Conservation (phyloP, 1,139 yeast genomes). For the Saccharomyces hybrid region DNA sequence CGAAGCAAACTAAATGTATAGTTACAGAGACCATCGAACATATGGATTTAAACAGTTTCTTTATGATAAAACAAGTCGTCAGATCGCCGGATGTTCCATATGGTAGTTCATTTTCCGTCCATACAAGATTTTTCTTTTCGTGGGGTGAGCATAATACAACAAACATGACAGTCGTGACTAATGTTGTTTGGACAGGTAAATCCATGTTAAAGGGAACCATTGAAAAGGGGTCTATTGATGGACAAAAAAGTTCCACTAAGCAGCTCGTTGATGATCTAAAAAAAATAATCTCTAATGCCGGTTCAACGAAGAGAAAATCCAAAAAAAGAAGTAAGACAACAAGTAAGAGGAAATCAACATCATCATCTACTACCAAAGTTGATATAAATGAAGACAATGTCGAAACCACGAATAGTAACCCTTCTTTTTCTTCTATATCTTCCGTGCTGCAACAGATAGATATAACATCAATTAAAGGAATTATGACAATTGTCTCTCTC, state of each 20-base stretch:
- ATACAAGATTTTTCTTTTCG: constrained; percentile 56
- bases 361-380: constrained; percentile 20
- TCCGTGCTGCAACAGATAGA: constrained; percentile 13
- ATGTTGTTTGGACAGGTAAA: constrained; percentile 85
- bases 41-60: constrained; percentile 50
- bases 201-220: constrained; percentile 88
- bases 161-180: constrained; percentile 52
- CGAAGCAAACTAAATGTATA: constrained; percentile 83
- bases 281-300: constrained; percentile 35
- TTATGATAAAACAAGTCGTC: constrained; percentile 59
- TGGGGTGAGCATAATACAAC: constrained; percentile 78
- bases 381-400: constrained; percentile 12
- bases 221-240: constrained; percentile 90
- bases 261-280: constrained; percentile 51
- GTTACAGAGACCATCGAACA: constrained; percentile 65
- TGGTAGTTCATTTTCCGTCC: constrained; percentile 72
- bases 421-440: not conserved
- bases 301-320: constrained; percentile 28
- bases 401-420: constrained; percentile 2
- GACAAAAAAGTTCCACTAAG: constrained; percentile 69
- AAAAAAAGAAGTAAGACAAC: constrained; percentile 26
- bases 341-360: constrained; percentile 24
- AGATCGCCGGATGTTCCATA: constrained; percentile 93
- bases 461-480: constrained; percentile 21
- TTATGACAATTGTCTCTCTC: constrained; percentile 8